Percentiles rank a stretch among this genome's conserved stretches.
Conservation (phyloP, 352 stramenopile genomes). For the Albugo laibachii region DNA sequence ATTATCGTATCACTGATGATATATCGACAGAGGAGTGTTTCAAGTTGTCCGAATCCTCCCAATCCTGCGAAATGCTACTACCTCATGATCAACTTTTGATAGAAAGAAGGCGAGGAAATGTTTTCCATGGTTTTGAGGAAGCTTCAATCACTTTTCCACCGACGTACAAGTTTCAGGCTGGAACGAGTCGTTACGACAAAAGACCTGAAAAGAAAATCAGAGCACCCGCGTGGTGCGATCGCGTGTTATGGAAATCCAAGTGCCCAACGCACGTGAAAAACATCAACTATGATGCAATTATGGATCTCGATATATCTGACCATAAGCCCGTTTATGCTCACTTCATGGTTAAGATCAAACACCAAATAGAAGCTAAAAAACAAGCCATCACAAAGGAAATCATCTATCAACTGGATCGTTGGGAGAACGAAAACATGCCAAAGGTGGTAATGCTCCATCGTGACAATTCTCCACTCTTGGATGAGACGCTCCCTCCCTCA, state of each 20-base stretch:
- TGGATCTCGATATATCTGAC: constrained; percentile 89
- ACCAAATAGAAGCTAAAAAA: constrained; percentile 83
- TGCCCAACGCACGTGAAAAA: constrained; percentile 25
- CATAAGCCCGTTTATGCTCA: constrained; percentile 95
- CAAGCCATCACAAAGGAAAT: constrained; percentile 85
- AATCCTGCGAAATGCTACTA: constrained; percentile 14
- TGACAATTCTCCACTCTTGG: constrained; percentile 1
- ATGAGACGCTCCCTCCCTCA: constrained; percentile 4
- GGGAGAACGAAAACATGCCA: constrained; percentile 91
- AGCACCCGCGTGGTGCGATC: constrained; percentile 92
- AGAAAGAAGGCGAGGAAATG: constrained; percentile 44
- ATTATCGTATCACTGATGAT: constrained; percentile 79
- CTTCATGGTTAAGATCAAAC: constrained; percentile 82
- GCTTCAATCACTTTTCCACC: constrained; percentile 82
- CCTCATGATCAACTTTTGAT: constrained; percentile 40
- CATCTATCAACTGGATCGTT: constrained; percentile 88
- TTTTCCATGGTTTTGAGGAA: constrained; percentile 82
- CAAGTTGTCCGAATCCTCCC: constrained; percentile 18
- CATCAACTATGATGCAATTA: constrained; percentile 75
- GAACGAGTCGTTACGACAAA: constrained; percentile 91
- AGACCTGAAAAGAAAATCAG: constrained; percentile 97
- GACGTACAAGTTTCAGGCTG: constrained; percentile 96
- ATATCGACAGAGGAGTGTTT: constrained; percentile 43
- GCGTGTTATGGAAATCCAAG: constrained; percentile 67
- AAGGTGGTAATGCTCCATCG: constrained; percentile 68